A percentile compares a stretch with the other conserved stretches of the same genome.
phyloP scores from a whole-genome alignment of 108 stramenopile species.

The Nitzschia sp. region DNA sequence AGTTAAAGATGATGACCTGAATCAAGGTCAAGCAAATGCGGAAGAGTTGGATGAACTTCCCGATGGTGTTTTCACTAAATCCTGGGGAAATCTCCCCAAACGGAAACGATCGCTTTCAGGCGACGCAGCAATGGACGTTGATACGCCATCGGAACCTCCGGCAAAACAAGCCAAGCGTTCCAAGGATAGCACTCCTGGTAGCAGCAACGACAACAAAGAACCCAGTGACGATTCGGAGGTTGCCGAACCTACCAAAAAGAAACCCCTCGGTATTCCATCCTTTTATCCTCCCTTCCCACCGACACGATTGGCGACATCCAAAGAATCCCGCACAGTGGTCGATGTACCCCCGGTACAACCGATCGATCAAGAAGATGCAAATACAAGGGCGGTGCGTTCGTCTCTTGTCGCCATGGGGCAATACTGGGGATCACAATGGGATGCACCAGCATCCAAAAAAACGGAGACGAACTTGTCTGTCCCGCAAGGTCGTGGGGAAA shows the following conservation, averaged over 20 bases:
- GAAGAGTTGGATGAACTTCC: constrained; percentile 37
- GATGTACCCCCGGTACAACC: constrained; percentile 10
- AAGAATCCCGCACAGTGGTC: constrained; percentile 21
- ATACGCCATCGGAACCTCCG: constrained; percentile 1
- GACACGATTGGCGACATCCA: constrained; percentile 5
- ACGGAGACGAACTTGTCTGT: constrained; percentile 10
- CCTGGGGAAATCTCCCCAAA: constrained; percentile 40
- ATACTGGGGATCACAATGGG: constrained; percentile 45
- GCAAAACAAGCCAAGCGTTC: constrained; percentile 28
- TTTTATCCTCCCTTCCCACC: constrained; percentile 39
- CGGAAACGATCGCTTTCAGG: constrained; percentile 17
- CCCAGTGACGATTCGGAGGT: constrained; percentile 4
- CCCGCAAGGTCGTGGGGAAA: constrained; percentile 24
- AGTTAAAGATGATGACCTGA: constrained; percentile 24
- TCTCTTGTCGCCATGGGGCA: constrained; percentile 52
- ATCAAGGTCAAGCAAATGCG: constrained; percentile 21
- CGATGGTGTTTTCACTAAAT: constrained; percentile 38
- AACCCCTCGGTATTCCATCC: constrained; percentile 2
- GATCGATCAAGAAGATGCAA: constrained; percentile 20
- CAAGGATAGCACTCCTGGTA: not conserved
- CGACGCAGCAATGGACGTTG: constrained; percentile 21
- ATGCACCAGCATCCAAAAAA: not conserved
- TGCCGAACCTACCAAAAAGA: not conserved
- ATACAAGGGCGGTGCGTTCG: constrained; percentile 36
- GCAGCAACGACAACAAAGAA: not conserved